These are phyloP conservation scores for Nicotiana benthamiana DNA, from an alignment of 257 asterid genomes.

Conservation along the genomic window DNA sequence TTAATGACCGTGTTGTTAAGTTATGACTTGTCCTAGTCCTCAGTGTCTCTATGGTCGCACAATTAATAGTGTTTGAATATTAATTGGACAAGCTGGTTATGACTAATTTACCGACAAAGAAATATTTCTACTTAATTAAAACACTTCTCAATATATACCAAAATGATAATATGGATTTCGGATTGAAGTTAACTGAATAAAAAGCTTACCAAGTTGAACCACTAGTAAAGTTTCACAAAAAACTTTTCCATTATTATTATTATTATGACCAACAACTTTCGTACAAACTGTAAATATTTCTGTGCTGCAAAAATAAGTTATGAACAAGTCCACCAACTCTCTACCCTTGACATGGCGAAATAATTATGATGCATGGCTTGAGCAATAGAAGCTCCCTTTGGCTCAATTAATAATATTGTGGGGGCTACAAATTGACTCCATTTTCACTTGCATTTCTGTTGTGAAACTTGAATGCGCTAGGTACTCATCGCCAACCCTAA, in stretches of 20 bases:
- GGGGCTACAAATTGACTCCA: background rate
- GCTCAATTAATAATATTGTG: background rate
- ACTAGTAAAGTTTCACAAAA: background rate
- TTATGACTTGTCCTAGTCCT: background rate
- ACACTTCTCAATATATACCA: background rate
- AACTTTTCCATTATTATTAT: background rate
- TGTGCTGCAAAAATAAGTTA: background rate
- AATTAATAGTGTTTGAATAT: background rate
- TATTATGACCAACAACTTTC: background rate
- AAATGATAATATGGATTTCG: background rate
- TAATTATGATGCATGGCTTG: background rate
- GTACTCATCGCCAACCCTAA: slow-evolving; percentile 2
- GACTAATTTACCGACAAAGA: background rate
- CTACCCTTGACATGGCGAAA: background rate
- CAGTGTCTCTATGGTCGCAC: background rate
- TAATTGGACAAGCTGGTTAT: background rate
- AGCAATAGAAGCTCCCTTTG: background rate
- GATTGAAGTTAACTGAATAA: background rate
- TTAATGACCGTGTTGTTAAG: background rate
- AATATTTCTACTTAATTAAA: background rate
- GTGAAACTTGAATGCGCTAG: background rate
- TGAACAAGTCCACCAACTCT: background rate
- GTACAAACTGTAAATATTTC: background rate
- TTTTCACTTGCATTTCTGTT: background rate
- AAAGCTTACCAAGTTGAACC: background rate